Base-by-base conservation (phyloP, 352 stramenopile genomes). In the Phytophthora palmivora region DNA sequence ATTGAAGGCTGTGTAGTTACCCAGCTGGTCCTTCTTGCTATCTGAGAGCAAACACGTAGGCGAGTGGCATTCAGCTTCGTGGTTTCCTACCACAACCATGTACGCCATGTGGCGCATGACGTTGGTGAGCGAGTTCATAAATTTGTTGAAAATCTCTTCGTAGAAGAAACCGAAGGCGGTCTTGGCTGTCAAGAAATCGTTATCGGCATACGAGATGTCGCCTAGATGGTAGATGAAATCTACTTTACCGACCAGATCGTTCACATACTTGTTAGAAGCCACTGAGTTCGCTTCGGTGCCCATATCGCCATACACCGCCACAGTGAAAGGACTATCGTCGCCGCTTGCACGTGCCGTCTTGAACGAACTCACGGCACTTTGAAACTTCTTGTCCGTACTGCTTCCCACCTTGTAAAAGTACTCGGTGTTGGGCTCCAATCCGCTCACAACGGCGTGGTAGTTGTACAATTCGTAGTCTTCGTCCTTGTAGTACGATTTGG, bases 81-180 rank as follows among this genome's bases (percentile, higher is more conserved):
- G 65, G 26, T 95, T 95, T 8, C 87, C 87, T 6, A 82, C 72
- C n/a, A 79, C 67, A 15, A 87, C 76, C 82, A 93, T 94, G 64
- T 89, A 94, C 1, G 87, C 73, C 34, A 88, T 56, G 16, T 65
- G 55, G 9, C 55, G 50, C 70, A 84, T 78, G n/a, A 76, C 57
- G 10, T 60, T 59, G 1, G 78, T 64, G 34, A 90, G 52, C 42
- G 67, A 67, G 46, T 84, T 78, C 81, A 95, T 89, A 72, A 76
- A 95, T 28, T 72, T 59, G 58, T 95, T 90, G 50, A 76, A 94
- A 10, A 74, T 48, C 24, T 79, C 65, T 38, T 82, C 73, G 46
- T 79, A 82, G 49, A 74, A 76, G 41, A 78, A 78, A 8, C 58
- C 73, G n/a, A 74, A 65, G 12, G 45, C 24, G 1, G 55, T 65